A percentile compares a stretch with the other conserved stretches of the same genome.
Evolutionary conservation across 2,329 filamentous ascomycete species (phyloP).

Genomic region (Cladorrhinum sp.): DNA sequence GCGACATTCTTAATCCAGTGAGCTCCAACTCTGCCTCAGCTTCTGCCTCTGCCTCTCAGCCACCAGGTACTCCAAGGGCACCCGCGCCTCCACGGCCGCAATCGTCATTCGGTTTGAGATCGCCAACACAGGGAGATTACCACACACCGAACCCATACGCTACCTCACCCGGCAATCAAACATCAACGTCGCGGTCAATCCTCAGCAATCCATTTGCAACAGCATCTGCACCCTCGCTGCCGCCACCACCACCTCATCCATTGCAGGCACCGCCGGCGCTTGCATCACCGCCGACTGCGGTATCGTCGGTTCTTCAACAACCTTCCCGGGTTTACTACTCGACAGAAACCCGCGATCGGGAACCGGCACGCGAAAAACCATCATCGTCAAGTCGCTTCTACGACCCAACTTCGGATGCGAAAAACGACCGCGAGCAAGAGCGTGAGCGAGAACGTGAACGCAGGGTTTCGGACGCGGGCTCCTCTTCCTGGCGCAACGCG

Average conservation of each 20-base stretch:
- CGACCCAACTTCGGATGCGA: constrained; percentile 52
- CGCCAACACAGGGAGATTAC: constrained; percentile 40
- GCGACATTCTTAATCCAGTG: constrained; percentile 46
- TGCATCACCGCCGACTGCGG: constrained; percentile 13
- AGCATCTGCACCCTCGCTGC: constrained; percentile 31
- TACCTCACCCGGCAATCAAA: constrained; percentile 28
- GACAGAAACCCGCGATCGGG: constrained; percentile 31
- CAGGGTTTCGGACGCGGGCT: constrained; percentile 42
- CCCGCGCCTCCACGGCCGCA: constrained; percentile 37
- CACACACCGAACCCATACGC: constrained; percentile 28
- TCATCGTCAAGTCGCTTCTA: constrained; percentile 49
- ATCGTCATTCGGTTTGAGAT: constrained; percentile 47
- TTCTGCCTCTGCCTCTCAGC: constrained; percentile 24
- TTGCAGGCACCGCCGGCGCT: constrained; percentile 24
- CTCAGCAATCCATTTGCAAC: constrained; percentile 38
- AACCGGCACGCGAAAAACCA: constrained; percentile 37
- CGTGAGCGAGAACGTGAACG: constrained; percentile 42
- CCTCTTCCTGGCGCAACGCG: constrained; percentile 46
- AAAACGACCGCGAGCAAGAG: constrained; percentile 27
- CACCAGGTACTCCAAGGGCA: constrained; percentile 23
- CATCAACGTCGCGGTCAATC: constrained; percentile 30
- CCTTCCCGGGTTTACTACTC: constrained; percentile 40
- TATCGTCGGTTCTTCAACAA: constrained; percentile 23
- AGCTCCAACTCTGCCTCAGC: constrained; percentile 27
- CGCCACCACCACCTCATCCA: constrained; percentile 22